A percentile compares a stretch with the other conserved stretches of the same genome.
These are phyloP conservation scores for Lojkania enalia DNA, from an alignment of 2,329 filamentous ascomycete species.

Conservation along the genomic window DNA sequence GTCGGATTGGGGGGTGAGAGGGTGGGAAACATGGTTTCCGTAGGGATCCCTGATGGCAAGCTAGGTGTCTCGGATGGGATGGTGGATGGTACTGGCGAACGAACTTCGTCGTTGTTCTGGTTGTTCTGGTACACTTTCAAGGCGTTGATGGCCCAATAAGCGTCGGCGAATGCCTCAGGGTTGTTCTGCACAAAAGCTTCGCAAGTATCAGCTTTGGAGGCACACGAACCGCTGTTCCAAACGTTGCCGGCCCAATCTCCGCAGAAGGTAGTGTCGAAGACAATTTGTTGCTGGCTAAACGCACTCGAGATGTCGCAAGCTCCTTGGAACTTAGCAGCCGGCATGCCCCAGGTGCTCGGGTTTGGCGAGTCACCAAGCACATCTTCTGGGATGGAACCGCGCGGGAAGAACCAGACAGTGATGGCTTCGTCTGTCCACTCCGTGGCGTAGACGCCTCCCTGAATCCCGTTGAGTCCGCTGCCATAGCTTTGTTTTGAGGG, in stretches of 20 bases:
- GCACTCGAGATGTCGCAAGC: slow-evolving; percentile 69
- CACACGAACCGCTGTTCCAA: slow-evolving; percentile 66
- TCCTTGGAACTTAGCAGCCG: slow-evolving; percentile 69
- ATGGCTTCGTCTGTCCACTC: slow-evolving; percentile 73
- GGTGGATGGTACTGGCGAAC: slow-evolving; percentile 2
- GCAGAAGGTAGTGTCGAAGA: slow-evolving; percentile 84
- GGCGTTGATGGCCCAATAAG: slow-evolving; percentile 71
- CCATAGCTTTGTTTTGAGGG: slow-evolving; percentile 53
- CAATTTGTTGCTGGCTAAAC: slow-evolving; percentile 74
- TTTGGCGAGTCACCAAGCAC: slow-evolving; percentile 63
- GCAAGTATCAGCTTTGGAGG: slow-evolving; percentile 66
- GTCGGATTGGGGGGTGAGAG: not conserved
- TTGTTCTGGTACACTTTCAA: slow-evolving; percentile 45
- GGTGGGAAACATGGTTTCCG: not conserved
- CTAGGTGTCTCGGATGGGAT: not conserved
- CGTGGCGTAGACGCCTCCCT: slow-evolving; percentile 53
- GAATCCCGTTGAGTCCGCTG: slow-evolving; percentile 54
- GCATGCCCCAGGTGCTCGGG: slow-evolving; percentile 68
- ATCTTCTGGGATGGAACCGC: slow-evolving; percentile 66
- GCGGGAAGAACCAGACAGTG: slow-evolving; percentile 80
- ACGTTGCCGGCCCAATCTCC: slow-evolving; percentile 81
- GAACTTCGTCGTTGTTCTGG: slow-evolving; percentile 10
- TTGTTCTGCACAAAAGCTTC: slow-evolving; percentile 71
- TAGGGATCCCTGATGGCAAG: not conserved
- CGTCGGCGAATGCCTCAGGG: slow-evolving; percentile 68